Evolutionary conservation across 345 rosid species (phyloP), one percentile per base, ranked within the genome.

Genomic region (Firmiana major): DNA sequence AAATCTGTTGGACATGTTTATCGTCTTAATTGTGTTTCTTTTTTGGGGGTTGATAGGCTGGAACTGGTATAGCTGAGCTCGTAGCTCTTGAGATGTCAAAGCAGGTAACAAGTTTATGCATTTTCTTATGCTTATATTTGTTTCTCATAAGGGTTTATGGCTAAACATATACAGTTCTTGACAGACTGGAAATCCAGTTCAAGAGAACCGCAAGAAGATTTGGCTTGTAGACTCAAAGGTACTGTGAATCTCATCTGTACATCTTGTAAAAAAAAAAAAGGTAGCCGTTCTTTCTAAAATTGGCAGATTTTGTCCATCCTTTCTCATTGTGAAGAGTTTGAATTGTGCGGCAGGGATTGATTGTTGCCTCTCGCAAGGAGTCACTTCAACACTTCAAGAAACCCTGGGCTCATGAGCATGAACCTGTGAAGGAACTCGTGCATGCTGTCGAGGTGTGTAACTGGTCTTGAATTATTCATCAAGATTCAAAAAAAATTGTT

Each of bases 171-270:
- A 26, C 5, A 2, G 53, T 62, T 84, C 73, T 79, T 79, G 79
- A 53, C 86, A 93, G 98, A 88, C 87, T 9, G 75, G 85, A 83
- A 59, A 58, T 77, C 86, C 98, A 28, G 67, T 93, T 19, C 94
- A 91, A 79, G 97, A 93, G 81, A 85, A 89, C 31, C 86, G 98
- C 77, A 88, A 93, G 86, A 93, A 93, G 82, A 88, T 96, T 65
- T 96, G 99, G 99, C 98, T 96, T 36, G 97, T 93, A 53, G 99
- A 96, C 86, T 96, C 99, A 26, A 96, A 92, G 95, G 97, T 94
- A 89, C 36, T n/a, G 34, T 68, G 38, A 22, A 63, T 65, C 71
- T 62, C 42, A 9, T 70, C 36, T 46, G 38, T 73, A 48, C n/a
- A 51, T 68, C 5, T 48, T 22, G 9, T 59, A n/a, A 42, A 70